phyloP scores from a whole-genome alignment of 164 flowering plant species.

The Chimonanthus praecox region DNA sequence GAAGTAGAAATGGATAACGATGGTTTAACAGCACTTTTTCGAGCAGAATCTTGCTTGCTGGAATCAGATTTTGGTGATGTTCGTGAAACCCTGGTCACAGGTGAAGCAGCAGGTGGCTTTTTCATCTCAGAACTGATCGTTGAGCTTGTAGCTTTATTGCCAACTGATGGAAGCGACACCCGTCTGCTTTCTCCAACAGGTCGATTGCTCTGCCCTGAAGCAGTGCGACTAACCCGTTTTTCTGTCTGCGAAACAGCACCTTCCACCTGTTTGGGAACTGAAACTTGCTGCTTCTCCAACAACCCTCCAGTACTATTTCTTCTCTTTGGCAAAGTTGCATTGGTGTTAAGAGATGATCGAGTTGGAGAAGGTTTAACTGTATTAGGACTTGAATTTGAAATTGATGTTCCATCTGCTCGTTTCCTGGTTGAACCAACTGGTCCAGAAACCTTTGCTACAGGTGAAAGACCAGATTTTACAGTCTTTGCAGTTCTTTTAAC shows the following conservation, averaged over 20 bases:
- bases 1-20: constrained; percentile 43
- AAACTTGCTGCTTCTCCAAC: constrained; percentile 33
- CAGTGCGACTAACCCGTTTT: constrained; percentile 25
- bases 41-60: constrained; percentile 34
- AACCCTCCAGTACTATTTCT: constrained; percentile 87
- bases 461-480: constrained; percentile 13
- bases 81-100: constrained; percentile 33
- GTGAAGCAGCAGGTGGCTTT: constrained; percentile 42
- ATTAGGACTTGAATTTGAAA: constrained; percentile 13
- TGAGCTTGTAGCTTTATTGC: constrained; percentile 25
- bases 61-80: constrained; percentile 38
- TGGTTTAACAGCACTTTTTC: constrained; percentile 37
- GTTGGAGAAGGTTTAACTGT: constrained; percentile 9
- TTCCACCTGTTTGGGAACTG: constrained; percentile 15
- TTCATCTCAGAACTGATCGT: constrained; percentile 32
- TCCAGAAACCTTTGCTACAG: constrained; percentile 12
- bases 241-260: constrained; percentile 15
- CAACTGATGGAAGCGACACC: constrained; percentile 47
- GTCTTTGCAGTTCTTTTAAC: constrained; percentile 18
- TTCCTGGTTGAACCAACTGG: constrained; percentile 10
- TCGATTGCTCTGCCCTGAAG: constrained; percentile 36
- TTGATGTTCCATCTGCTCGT: constrained; percentile 15
- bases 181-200: constrained; percentile 56
- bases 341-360: constrained; percentile 20
- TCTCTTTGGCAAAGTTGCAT: constrained; percentile 39